These are phyloP conservation scores for Saposhnikovia divaricata DNA, from an alignment of 129 eudicot genomes.

Conservation along the genomic window DNA sequence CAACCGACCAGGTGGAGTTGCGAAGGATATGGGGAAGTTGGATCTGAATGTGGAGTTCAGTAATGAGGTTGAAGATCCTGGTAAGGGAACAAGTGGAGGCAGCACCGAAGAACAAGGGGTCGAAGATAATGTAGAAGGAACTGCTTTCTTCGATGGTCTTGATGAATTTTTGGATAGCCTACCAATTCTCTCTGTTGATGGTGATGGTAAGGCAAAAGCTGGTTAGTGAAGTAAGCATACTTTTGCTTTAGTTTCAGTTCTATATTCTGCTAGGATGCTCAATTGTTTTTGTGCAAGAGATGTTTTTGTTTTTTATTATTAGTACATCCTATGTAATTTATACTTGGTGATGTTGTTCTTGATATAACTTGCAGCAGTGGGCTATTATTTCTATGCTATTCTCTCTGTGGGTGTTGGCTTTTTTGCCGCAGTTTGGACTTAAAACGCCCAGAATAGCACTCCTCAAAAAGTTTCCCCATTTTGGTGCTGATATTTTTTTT, in stretches of 20 bases:
- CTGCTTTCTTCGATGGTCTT: slow-evolving; percentile 82
- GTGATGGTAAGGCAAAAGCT: slow-evolving; percentile 72
- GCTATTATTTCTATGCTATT: neutral
- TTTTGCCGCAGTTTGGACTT: neutral
- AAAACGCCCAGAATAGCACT: neutral
- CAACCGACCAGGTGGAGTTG: slow-evolving; percentile 53
- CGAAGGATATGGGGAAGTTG: slow-evolving; percentile 62
- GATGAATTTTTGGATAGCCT: slow-evolving; percentile 74
- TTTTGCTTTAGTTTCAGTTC: slow-evolving; percentile 26
- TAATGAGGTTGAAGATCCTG: slow-evolving; percentile 73
- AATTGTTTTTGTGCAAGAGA: neutral
- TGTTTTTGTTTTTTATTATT: neutral
- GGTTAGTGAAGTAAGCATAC: slow-evolving; percentile 43
- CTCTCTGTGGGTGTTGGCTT: neutral
- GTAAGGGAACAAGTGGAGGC: slow-evolving; percentile 27
- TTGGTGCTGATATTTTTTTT: neutral
- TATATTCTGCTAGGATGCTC: neutral
- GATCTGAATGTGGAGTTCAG: slow-evolving; percentile 86
- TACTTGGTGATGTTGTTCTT: neutral
- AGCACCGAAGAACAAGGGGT: slow-evolving; percentile 44
- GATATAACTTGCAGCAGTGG: neutral
- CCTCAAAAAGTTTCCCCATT: neutral
- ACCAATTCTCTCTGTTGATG: slow-evolving; percentile 62
- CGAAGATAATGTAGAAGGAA: slow-evolving; percentile 62
- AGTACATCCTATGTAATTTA: neutral